Evolutionary conservation across 495 filamentous ascomycete genomes (phyloP).

Genomic region (Bombardia bombarda): DNA sequence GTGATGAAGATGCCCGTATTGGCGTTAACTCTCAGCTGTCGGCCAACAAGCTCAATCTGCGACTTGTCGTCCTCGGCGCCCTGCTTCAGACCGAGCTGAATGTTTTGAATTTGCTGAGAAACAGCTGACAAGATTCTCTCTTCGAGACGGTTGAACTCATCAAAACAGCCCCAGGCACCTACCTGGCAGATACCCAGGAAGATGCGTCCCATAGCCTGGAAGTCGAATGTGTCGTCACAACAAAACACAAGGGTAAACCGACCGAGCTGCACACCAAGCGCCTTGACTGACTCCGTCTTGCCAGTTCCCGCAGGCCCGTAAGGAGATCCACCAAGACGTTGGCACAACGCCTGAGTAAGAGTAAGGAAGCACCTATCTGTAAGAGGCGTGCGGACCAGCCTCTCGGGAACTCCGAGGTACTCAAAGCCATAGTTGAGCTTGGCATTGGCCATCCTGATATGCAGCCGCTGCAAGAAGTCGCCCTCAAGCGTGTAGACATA

Average conservation of each 20-base stretch:
- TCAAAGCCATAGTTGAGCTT: conserved; percentile 95
- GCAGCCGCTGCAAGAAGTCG: conserved; percentile 73
- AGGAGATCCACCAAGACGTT: conserved; percentile 90
- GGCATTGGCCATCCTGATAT: conserved; percentile 95
- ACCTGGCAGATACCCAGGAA: conserved; percentile 99
- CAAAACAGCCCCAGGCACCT: conserved; percentile 98
- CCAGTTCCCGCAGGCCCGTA: conserved; percentile 98
- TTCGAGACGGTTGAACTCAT: conserved; percentile 98
- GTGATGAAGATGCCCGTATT: conserved; percentile 99
- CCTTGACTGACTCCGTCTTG: conserved; percentile 98
- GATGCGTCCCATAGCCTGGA: conserved; percentile 98
- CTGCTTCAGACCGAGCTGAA: conserved; percentile 87
- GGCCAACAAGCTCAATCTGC: conserved; percentile 87
- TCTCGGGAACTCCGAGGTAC: conserved; percentile 91
- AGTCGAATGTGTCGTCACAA: conserved; percentile 98
- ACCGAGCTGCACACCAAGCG: conserved; percentile 89
- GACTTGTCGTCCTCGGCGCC: conserved; percentile 66
- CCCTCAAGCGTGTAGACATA: conserved; percentile 80
- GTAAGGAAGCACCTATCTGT: conserved; percentile 98
- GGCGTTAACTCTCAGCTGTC: conserved; percentile 75
- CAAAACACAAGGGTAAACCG: conserved; percentile 98
- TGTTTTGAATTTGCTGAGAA: conserved; percentile 98
- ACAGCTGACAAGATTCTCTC: conserved; percentile 96
- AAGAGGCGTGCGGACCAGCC: conserved; percentile 89
- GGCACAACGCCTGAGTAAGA: conserved; percentile 88